Conservation (phyloP, 139 green algal genomes). For the Tetradesmus lagerheimii region DNA sequence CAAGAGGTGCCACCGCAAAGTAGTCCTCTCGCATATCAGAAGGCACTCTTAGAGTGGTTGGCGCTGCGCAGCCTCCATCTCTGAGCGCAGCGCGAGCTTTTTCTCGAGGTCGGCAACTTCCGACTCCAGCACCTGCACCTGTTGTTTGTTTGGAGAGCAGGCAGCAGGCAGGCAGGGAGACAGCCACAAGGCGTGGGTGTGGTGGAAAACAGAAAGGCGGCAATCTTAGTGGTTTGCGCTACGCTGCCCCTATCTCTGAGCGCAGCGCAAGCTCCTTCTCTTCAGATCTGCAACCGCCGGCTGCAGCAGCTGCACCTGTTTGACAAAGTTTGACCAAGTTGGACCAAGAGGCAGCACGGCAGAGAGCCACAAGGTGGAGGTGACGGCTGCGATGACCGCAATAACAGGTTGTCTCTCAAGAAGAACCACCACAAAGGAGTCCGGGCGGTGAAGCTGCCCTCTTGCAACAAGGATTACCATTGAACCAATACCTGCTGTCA, state of each 20-base stretch:
- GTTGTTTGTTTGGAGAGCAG: background rate
- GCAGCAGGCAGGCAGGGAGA: background rate
- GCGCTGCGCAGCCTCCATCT: conserved; percentile 67
- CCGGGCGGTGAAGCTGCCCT: too few species aligned
- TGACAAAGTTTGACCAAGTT: background rate
- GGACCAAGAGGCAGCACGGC: background rate
- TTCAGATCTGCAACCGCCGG: conserved; percentile 51
- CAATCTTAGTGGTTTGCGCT: too few species aligned
- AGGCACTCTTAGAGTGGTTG: conserved; percentile 44
- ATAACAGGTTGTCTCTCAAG: too few species aligned
- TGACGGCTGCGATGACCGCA: too few species aligned
- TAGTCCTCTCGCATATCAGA: too few species aligned
- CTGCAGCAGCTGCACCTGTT: conserved; percentile 7
- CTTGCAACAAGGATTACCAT: too few species aligned
- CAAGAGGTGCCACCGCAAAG: too few species aligned
- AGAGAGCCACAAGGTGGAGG: too few species aligned
- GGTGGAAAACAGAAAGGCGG: background rate
- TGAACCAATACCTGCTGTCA: too few species aligned
- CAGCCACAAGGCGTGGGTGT: background rate
- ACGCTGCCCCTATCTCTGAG: too few species aligned
- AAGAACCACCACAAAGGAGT: too few species aligned
- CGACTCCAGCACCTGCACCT: conserved; percentile 33
- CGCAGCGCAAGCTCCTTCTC: conserved; percentile 56
- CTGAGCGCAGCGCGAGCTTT: conserved; percentile 57
- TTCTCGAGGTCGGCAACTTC: conserved; percentile 61